Evolutionary conservation across 306 rosid genomes (phyloP).

Genomic region (Purshia tridentata): DNA sequence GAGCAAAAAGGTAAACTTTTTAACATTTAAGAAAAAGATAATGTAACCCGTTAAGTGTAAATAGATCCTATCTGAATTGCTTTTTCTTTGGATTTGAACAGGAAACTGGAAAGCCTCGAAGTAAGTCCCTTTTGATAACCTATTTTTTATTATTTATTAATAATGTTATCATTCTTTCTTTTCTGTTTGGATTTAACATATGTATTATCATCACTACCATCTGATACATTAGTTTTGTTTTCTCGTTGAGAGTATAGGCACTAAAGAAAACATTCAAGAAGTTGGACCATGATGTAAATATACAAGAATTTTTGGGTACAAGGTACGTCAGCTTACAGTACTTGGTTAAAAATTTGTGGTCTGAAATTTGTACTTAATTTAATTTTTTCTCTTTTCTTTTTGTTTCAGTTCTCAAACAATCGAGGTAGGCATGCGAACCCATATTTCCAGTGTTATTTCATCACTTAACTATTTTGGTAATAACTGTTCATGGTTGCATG

Average conservation of each 20-base stretch:
- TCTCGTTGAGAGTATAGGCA: constrained; percentile 55
- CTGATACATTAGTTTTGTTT: constrained; percentile 22
- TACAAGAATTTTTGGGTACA: constrained; percentile 66
- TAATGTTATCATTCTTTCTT: background rate
- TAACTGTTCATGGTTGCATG: background rate
- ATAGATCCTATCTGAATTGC: constrained; percentile 17
- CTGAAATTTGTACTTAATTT: background rate
- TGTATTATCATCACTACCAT: constrained; percentile 6
- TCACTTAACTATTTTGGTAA: constrained; percentile 3
- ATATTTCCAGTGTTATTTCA: background rate
- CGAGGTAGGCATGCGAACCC: constrained; percentile 48
- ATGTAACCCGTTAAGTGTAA: background rate
- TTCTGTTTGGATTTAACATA: background rate
- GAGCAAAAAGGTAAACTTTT: constrained; percentile 60
- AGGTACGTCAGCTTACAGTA: constrained; percentile 39
- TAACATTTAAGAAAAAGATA: background rate
- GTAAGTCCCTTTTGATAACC: constrained; percentile 45
- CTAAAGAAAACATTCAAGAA: constrained; percentile 79
- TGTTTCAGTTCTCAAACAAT: constrained; percentile 71
- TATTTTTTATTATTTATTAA: constrained; percentile 11
- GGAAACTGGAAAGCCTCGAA: constrained; percentile 86
- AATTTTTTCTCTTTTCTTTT: constrained; percentile 17
- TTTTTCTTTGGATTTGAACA: constrained; percentile 42
- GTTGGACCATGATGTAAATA: constrained; percentile 77
- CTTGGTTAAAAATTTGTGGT: constrained; percentile 5